These are phyloP conservation scores for Lagenidium giganteum DNA, from an alignment of 352 stramenopile species.

Conservation along the genomic window DNA sequence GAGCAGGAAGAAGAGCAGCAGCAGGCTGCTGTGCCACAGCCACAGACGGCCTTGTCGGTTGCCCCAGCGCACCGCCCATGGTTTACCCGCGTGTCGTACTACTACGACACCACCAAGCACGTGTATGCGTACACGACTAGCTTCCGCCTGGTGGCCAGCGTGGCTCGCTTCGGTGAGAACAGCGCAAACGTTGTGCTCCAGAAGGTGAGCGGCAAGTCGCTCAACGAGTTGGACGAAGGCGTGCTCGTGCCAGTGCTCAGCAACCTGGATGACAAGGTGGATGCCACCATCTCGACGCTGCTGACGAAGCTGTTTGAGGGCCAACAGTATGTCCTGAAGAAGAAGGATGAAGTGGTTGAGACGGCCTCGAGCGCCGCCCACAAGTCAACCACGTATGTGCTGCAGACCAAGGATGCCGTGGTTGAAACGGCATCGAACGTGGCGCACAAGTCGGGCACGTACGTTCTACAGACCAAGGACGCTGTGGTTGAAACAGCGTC, in stretches of 20 bases:
- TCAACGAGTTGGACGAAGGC: conserved; percentile 44
- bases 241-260: conserved; percentile 36
- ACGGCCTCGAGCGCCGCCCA: conserved; percentile 18
- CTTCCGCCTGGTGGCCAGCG: conserved; percentile 41
- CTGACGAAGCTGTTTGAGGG: conserved; percentile 37
- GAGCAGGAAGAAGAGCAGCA: too few species aligned
- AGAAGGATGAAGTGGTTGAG: conserved; percentile 46
- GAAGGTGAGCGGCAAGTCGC: conserved; percentile 42
- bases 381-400: too few species aligned
- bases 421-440: too few species aligned
- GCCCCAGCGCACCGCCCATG: conserved; percentile 55
- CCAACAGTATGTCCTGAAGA: conserved; percentile 51
- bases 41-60: too few species aligned
- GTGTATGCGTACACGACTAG: conserved; percentile 72
- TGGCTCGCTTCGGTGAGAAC: conserved; percentile 48
- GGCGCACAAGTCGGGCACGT: too few species aligned
- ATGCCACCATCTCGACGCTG: conserved; percentile 35
- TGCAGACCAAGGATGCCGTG: too few species aligned
- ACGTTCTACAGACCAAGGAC: too few species aligned
- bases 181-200: conserved; percentile 49
- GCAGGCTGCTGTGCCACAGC: too few species aligned
- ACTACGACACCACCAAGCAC: conserved; percentile 63
- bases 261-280: conserved; percentile 46
- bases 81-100: conserved; percentile 60
- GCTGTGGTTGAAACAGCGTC: too few species aligned